These are phyloP conservation scores for Davidsoniella virescens DNA, from an alignment of 2,329 filamentous ascomycete species.

Conservation along the genomic window DNA sequence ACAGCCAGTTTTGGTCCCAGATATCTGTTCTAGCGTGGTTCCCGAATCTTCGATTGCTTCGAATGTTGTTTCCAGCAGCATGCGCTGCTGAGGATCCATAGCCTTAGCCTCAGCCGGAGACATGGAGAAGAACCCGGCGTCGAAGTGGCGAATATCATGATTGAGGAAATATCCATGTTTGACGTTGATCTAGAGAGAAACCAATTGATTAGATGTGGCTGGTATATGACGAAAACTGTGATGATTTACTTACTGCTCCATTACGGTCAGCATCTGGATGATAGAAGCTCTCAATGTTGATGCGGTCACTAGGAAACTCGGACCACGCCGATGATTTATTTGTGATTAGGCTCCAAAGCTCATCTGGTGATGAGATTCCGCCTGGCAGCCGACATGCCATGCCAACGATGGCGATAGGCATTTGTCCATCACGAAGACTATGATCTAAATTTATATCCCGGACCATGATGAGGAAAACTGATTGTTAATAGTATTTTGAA, in stretches of 20 bases:
- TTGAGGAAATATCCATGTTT: constrained; percentile 18
- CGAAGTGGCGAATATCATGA: constrained; percentile 16
- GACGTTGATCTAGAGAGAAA: not conserved
- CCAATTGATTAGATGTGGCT: no score
- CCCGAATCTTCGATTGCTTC: constrained; percentile 21
- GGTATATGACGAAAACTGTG: not conserved
- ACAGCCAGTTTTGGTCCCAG: constrained; percentile 18
- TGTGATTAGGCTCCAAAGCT: constrained; percentile 26
- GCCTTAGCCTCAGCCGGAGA: constrained; percentile 15
- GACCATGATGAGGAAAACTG: no score
- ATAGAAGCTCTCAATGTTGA: constrained; percentile 26
- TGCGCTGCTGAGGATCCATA: constrained; percentile 19
- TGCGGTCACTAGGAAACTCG: constrained; percentile 28
- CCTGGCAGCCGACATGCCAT: constrained; percentile 32
- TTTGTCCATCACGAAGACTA: not conserved
- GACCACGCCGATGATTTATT: constrained; percentile 21
- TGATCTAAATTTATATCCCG: no score
- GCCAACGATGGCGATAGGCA: constrained; percentile 19
- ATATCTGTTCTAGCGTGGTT: constrained; percentile 10
- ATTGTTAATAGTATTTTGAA: no score
- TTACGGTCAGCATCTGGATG: constrained; percentile 17
- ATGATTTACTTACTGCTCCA: not conserved
- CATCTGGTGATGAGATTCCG: constrained; percentile 24
- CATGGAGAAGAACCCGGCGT: constrained; percentile 18
- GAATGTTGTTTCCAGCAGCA: constrained; percentile 17